Evolutionary conservation across 2,329 filamentous ascomycete genomes (phyloP).

Genomic region (Xylariaceae sp.): DNA sequence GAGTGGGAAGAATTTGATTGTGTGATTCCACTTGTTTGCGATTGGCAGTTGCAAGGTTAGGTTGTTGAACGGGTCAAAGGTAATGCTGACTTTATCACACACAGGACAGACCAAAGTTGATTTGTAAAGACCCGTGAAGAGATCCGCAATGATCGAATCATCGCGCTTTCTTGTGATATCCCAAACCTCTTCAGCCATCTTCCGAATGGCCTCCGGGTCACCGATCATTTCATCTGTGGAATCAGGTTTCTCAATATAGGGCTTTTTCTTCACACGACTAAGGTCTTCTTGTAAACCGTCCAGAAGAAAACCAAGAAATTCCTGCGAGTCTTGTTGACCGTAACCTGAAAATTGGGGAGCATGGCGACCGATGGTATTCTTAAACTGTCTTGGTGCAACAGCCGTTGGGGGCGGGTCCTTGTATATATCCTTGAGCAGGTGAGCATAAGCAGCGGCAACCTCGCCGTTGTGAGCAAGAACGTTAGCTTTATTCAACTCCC

Average conservation of each 20-base stretch:
- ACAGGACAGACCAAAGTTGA: constrained; percentile 89
- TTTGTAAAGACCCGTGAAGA: constrained; percentile 98
- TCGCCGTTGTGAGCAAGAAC: constrained; percentile 79
- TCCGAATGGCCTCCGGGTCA: constrained; percentile 71
- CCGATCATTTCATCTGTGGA: constrained; percentile 95
- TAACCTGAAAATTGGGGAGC: constrained; percentile 88
- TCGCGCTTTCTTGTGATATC: constrained; percentile 88
- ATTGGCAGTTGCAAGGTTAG: constrained; percentile 86
- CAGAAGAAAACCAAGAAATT: constrained; percentile 90
- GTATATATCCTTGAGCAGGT: constrained; percentile 74
- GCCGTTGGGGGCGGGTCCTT: constrained; percentile 61
- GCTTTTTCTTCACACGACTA: constrained; percentile 90
- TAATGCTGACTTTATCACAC: constrained; percentile 95
- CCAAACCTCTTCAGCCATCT: constrained; percentile 85
- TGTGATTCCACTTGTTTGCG: constrained; percentile 73
- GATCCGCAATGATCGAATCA: constrained; percentile 89
- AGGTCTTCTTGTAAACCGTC: constrained; percentile 94
- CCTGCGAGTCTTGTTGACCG: constrained; percentile 94
- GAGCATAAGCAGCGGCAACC: constrained; percentile 80
- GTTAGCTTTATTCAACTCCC: constrained; percentile 81
- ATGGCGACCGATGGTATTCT: constrained; percentile 73
- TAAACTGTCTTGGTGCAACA: constrained; percentile 76
- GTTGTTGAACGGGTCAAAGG: constrained; percentile 96
- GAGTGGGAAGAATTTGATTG: constrained; percentile 73
- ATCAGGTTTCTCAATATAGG: constrained; percentile 95